Conservation (phyloP, 2,329 filamentous ascomycete genomes). For the Nemania diffusa region DNA sequence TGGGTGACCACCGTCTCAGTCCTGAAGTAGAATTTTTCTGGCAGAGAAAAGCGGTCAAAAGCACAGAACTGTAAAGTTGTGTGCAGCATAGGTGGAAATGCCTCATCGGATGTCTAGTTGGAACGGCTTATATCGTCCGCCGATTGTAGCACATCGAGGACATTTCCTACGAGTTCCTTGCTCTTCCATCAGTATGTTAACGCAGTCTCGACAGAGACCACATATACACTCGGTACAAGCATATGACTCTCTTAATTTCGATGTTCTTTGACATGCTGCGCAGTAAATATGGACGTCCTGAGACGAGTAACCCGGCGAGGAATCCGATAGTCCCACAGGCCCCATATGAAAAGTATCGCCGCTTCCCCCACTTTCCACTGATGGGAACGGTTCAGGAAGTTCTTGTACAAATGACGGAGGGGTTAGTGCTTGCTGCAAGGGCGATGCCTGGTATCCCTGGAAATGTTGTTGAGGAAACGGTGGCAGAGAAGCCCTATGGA, state of each 20-base stretch:
- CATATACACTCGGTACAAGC: slow-evolving; percentile 97
- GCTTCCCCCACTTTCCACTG: slow-evolving; percentile 81
- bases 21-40: not conserved
- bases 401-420: slow-evolving; percentile 78
- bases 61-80: not conserved
- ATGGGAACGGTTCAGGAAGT: slow-evolving; percentile 83
- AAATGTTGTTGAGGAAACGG: slow-evolving; percentile 70
- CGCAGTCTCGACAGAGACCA: slow-evolving; percentile 88
- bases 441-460: slow-evolving; percentile 86
- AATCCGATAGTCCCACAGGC: slow-evolving; percentile 70
- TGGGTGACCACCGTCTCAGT: not conserved
- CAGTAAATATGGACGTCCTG: slow-evolving; percentile 91
- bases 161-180: slow-evolving; percentile 81
- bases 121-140: slow-evolving; percentile 84
- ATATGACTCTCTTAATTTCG: slow-evolving; percentile 82
- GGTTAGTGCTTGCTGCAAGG: slow-evolving; percentile 88
- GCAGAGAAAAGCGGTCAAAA: not conserved
- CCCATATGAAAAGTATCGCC: slow-evolving; percentile 79
- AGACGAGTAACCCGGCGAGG: slow-evolving; percentile 78
- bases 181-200: slow-evolving; percentile 81
- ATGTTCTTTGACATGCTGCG: slow-evolving; percentile 83
- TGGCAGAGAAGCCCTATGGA: slow-evolving; percentile 70
- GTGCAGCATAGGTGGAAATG: not conserved
- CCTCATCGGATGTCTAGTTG: slow-evolving; percentile 80
- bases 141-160: slow-evolving; percentile 81